Conservation (phyloP, 116 monocot species). For the Iris pallida region DNA sequence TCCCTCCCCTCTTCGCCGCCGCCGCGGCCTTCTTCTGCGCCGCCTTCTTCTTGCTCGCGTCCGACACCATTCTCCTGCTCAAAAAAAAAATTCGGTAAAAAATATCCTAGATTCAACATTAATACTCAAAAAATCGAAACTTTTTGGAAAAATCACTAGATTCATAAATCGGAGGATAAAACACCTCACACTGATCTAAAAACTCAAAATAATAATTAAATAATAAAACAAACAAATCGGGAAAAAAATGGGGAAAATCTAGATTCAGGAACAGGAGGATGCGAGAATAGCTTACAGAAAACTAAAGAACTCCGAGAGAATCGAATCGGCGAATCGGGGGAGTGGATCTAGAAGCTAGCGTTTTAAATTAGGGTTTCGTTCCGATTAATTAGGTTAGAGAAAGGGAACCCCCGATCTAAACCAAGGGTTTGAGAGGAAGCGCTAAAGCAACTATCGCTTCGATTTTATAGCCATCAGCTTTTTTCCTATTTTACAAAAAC, state of each 20-base stretch:
- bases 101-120: neutral
- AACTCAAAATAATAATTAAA: too few species aligned
- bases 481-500: too few species aligned
- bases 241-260: too few species aligned
- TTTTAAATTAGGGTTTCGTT: constrained; percentile 4
- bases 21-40: constrained; percentile 58
- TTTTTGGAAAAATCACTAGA: too few species aligned
- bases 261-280: neutral
- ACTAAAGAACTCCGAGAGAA: neutral
- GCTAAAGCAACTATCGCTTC: too few species aligned
- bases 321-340: neutral
- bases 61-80: constrained; percentile 70
- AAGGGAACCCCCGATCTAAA: too few species aligned
- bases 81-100: neutral
- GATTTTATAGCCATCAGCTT: too few species aligned
- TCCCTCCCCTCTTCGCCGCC: constrained; percentile 66
- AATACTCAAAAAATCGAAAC: neutral
- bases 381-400: too few species aligned
- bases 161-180: too few species aligned
- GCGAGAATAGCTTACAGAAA: neutral
- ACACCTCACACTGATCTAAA: too few species aligned
- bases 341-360: constrained; percentile 1
- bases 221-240: too few species aligned
- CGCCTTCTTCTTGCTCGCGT: constrained; percentile 91
- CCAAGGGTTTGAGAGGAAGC: too few species aligned